phyloP scores from a whole-genome alignment of 2,329 filamentous ascomycete genomes.

The Neoscytalidium dimidiatum region DNA sequence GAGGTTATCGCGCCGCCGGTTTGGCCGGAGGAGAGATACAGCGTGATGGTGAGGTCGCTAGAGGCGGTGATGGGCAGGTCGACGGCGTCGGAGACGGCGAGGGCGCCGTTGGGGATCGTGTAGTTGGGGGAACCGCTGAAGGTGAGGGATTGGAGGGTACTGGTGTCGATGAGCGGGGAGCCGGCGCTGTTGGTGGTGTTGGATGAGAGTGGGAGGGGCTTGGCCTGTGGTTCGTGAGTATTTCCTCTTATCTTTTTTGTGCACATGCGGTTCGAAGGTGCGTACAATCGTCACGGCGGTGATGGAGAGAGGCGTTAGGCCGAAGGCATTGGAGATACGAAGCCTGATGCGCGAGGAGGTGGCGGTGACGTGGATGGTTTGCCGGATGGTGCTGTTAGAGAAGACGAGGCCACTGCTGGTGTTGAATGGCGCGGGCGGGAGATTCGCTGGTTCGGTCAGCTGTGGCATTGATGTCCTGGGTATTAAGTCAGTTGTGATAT shows the following conservation, averaged over 20 bases:
- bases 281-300: constrained; percentile 56
- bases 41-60: constrained; percentile 53
- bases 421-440: constrained; percentile 60
- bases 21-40: constrained; percentile 62
- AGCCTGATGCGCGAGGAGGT: constrained; percentile 60
- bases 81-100: constrained; percentile 61
- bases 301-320: constrained; percentile 60
- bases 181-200: constrained; percentile 51
- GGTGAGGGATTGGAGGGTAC: constrained; percentile 56
- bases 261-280: constrained; percentile 26
- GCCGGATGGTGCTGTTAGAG: constrained; percentile 63
- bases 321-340: constrained; percentile 67
- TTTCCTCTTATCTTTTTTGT: no score
- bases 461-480: constrained; percentile 63
- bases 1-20: constrained; percentile 59
- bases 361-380: constrained; percentile 64
- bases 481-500: not conserved
- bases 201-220: constrained; percentile 41
- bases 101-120: constrained; percentile 56
- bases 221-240: not conserved
- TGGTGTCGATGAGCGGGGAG: constrained; percentile 53
- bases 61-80: not conserved
- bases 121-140: constrained; percentile 58
- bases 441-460: constrained; percentile 62
- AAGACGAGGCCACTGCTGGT: not conserved